phyloP scores from a whole-genome alignment of 2,329 filamentous ascomycete genomes.

The Tolypocladium nubicola region DNA sequence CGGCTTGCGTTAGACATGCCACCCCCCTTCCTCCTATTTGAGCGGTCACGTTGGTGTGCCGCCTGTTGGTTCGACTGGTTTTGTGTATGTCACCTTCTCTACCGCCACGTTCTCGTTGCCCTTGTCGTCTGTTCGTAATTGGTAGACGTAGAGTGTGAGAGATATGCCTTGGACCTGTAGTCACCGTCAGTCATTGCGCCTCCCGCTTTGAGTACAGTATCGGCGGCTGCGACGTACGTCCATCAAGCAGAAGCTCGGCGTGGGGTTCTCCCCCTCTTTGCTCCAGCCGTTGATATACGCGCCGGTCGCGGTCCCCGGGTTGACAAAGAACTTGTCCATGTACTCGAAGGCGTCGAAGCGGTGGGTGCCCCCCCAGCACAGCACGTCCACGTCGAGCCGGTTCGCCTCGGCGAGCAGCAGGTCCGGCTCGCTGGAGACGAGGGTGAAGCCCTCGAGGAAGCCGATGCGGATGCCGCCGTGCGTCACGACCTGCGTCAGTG shows the following conservation, averaged over 20 bases:
- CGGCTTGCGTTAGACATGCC: conserved; percentile 4
- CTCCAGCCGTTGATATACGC: conserved; percentile 50
- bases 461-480: conserved; percentile 56
- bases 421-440: conserved; percentile 57
- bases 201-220: not conserved
- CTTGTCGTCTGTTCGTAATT: conserved; percentile 65
- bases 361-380: conserved; percentile 60
- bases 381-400: conserved; percentile 56
- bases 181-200: not conserved
- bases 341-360: conserved; percentile 62
- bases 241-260: conserved; percentile 93
- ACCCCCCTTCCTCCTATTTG: not conserved
- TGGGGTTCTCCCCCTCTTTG: conserved; percentile 57
- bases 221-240: conserved; percentile 59
- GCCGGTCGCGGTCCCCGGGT: conserved; percentile 56
- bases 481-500: conserved; percentile 54
- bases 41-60: conserved; percentile 32
- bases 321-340: conserved; percentile 66
- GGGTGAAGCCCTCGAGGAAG: conserved; percentile 58
- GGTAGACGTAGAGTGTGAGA: conserved; percentile 89
- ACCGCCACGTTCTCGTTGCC: conserved; percentile 72
- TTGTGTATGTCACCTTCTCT: conserved; percentile 79
- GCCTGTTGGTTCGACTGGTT: conserved; percentile 52
- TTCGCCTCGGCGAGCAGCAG: conserved; percentile 57
- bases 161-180: conserved; percentile 87